Percentiles rank a stretch among this genome's conserved stretches.
Evolutionary conservation across 805 yeast genomes (phyloP).

Genomic region (Wickerhamomyces mucosus): DNA sequence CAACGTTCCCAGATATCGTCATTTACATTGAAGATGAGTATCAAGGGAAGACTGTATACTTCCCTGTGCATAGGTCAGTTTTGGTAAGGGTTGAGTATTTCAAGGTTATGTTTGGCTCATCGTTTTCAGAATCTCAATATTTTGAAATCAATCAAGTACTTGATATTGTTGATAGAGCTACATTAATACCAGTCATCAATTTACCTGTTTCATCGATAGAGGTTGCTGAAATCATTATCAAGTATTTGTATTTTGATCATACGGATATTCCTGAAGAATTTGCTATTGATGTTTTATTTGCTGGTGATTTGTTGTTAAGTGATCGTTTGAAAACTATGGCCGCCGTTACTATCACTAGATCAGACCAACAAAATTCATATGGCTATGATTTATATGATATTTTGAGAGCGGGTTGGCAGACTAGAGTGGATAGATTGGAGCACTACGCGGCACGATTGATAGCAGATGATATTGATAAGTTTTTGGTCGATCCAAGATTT

Average conservation of each 20-base stretch:
- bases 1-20: constrained; percentile 38
- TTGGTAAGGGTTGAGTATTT: constrained; percentile 55
- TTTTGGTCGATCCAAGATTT: constrained; percentile 28
- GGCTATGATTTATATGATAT: constrained; percentile 42
- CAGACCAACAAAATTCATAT: constrained; percentile 17
- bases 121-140: constrained; percentile 28
- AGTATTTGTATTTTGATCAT: constrained; percentile 53
- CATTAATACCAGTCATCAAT: constrained; percentile 12
- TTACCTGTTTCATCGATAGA: constrained; percentile 22
- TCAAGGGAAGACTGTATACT: constrained; percentile 25
- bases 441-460: constrained; percentile 49
- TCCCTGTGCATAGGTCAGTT: constrained; percentile 58
- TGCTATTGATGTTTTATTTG: constrained; percentile 46
- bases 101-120: constrained; percentile 49
- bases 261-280: constrained; percentile 37
- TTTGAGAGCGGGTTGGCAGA: constrained; percentile 58
- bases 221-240: constrained; percentile 41
- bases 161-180: constrained; percentile 7
- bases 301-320: constrained; percentile 47
- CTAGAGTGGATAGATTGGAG: constrained; percentile 56
- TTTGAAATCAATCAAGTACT: constrained; percentile 7
- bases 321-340: constrained; percentile 62
- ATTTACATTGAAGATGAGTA: constrained; percentile 27
- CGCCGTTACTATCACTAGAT: constrained; percentile 32
- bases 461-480: constrained; percentile 38